Conservation (phyloP, 75 land plant species). For the Ceratopteris richardii region DNA sequence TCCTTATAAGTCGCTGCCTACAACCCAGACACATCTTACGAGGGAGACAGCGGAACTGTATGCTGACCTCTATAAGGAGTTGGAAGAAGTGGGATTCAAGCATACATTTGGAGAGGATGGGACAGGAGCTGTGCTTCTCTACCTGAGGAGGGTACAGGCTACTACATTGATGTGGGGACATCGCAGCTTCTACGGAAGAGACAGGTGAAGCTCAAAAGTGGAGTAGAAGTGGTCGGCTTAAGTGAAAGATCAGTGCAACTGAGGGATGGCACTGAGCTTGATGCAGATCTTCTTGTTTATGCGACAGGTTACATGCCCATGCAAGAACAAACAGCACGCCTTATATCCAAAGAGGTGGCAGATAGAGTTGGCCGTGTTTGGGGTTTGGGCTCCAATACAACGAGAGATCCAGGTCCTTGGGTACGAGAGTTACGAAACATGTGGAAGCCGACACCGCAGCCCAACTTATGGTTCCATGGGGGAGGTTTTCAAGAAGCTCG, state of each 20-base stretch:
- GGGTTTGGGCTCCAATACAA: conserved; percentile 15
- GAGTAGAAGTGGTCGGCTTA: background rate
- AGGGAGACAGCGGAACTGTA: background rate
- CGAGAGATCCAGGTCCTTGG: conserved; percentile 13
- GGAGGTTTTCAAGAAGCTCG: conserved; percentile 10
- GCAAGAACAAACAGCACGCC: conserved; percentile 4
- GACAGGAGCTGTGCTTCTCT: conserved; percentile 1
- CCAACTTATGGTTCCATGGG: conserved; percentile 8
- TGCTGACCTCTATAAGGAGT: conserved; percentile 6
- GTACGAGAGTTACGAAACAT: conserved; percentile 3
- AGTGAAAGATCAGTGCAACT: background rate
- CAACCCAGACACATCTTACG: background rate
- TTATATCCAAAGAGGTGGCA: conserved; percentile 16
- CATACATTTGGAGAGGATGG: conserved; percentile 16
- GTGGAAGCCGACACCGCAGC: conserved; percentile 11
- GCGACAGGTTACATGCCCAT: conserved; percentile 12
- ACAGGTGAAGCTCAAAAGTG: conserved; percentile 1
- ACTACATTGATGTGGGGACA: conserved; percentile 11
- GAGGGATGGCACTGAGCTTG: conserved; percentile 5
- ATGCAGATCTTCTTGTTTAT: conserved; percentile 4
- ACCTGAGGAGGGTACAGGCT: conserved; percentile 8
- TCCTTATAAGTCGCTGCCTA: conserved; percentile 2
- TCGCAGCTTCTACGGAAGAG: background rate
- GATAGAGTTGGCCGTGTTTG: conserved; percentile 12
- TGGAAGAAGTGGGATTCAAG: conserved; percentile 7